Percentiles rank a stretch among this genome's conserved stretches.
Evolutionary conservation across 805 yeast genomes (phyloP).

Genomic region (Zygotorulaspora chibaensis): DNA sequence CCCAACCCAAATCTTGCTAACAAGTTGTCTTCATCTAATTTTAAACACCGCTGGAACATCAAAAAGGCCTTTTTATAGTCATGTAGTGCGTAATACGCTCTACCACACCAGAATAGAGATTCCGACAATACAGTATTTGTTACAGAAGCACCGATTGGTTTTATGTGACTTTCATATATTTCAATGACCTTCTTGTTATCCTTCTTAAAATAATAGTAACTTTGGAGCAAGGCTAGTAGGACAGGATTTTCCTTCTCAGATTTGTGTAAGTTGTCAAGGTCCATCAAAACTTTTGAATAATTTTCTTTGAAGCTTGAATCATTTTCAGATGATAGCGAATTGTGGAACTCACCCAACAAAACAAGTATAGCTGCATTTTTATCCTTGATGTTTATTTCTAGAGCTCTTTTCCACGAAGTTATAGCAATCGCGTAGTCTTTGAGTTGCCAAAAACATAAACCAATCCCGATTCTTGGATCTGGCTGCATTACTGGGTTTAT

Average conservation of each 20-base stretch:
- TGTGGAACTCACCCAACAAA: constrained; percentile 64
- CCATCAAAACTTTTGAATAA: constrained; percentile 56
- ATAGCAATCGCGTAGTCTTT: constrained; percentile 74
- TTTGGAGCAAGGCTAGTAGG: constrained; percentile 60
- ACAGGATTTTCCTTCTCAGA: constrained; percentile 51
- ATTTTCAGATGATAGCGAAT: constrained; percentile 45
- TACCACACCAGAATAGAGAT: constrained; percentile 79
- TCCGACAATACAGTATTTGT: constrained; percentile 47
- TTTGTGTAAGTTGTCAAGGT: constrained; percentile 36
- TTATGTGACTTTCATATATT: constrained; percentile 49
- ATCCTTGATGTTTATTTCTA: constrained; percentile 59
- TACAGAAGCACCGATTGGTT: constrained; percentile 35
- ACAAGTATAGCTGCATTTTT: constrained; percentile 60
- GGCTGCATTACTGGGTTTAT: constrained; percentile 76
- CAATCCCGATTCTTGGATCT: constrained; percentile 92
- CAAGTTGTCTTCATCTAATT: constrained; percentile 57
- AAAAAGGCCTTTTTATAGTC: constrained; percentile 70
- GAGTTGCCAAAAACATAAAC: constrained; percentile 87
- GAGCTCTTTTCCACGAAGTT: constrained; percentile 76
- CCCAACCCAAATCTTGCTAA: constrained; percentile 80
- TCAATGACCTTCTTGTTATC: constrained; percentile 54
- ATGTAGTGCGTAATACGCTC: constrained; percentile 57
- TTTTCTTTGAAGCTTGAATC: constrained; percentile 54
- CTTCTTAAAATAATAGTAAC: constrained; percentile 67
- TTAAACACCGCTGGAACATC: constrained; percentile 66